These are phyloP conservation scores for Sclerotinia spermophila DNA, from an alignment of 2,329 filamentous ascomycete species.

Conservation along the genomic window DNA sequence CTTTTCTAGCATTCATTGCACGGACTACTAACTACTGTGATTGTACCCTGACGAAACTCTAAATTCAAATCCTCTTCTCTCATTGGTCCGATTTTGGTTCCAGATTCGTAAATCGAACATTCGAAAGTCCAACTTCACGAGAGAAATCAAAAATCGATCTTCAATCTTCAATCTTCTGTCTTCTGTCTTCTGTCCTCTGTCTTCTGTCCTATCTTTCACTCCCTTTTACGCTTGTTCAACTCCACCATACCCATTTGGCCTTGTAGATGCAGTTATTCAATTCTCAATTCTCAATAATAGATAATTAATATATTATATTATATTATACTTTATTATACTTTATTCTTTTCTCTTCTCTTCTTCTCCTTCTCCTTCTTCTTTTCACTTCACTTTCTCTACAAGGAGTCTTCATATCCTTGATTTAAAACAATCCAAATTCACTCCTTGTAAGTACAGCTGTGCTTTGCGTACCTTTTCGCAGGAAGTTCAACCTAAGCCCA, in stretches of 20 bases:
- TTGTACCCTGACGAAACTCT: not conserved
- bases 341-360: constrained; percentile 1
- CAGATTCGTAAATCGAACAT: constrained; percentile 5
- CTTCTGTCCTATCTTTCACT: not conserved
- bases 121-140: not conserved
- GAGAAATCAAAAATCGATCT: not conserved
- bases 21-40: not conserved
- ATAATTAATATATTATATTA: not conserved
- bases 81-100: not conserved
- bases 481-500: not conserved
- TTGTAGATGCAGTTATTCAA: not conserved
- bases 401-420: constrained; percentile 16
- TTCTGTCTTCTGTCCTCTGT: not conserved
- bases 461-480: not conserved
- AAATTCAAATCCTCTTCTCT: not conserved
- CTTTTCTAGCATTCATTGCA: not conserved
- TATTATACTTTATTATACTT: not conserved
- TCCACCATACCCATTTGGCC: not conserved
- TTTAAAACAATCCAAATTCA: not conserved
- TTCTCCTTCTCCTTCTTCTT: constrained; percentile 20
- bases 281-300: too few species aligned
- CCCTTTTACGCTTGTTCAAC: not conserved
- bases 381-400: constrained; percentile 21
- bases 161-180: not conserved
- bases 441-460: constrained; percentile 22